Evolutionary conservation across 1,139 yeast species (phyloP).

Genomic region (Sugiyamaella grinbergsii): DNA sequence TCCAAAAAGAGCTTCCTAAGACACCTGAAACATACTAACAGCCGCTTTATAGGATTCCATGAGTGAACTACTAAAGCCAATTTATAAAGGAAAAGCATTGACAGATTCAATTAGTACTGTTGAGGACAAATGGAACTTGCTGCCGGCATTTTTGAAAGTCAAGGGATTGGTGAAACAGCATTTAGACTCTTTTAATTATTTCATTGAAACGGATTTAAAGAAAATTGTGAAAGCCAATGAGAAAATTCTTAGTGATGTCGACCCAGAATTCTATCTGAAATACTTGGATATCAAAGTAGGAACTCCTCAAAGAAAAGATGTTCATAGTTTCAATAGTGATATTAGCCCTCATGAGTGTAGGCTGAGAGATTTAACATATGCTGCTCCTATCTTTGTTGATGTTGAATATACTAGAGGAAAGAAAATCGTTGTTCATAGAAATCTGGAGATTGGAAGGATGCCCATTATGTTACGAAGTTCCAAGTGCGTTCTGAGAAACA

Average conservation of each 20-base stretch:
- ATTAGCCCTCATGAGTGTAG: slow-evolving; percentile 97
- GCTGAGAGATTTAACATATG: slow-evolving; percentile 88
- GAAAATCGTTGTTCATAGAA: slow-evolving; percentile 84
- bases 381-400: slow-evolving; percentile 96
- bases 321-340: slow-evolving; percentile 45
- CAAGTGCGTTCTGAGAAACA: slow-evolving; percentile 82
- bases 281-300: slow-evolving; percentile 90
- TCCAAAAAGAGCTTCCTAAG: background rate
- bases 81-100: slow-evolving; percentile 79
- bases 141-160: slow-evolving; percentile 93
- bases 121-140: slow-evolving; percentile 89
- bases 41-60: slow-evolving; percentile 40
- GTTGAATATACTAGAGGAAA: slow-evolving; percentile 96
- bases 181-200: slow-evolving; percentile 92
- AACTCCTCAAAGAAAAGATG: slow-evolving; percentile 56
- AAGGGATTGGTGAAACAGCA: slow-evolving; percentile 97
- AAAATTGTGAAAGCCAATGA: slow-evolving; percentile 92
- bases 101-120: slow-evolving; percentile 90
- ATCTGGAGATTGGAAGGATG: slow-evolving; percentile 95
- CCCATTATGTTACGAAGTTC: slow-evolving; percentile 95
- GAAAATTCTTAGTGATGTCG: slow-evolving; percentile 86
- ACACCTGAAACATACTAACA: no score
- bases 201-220: slow-evolving; percentile 89
- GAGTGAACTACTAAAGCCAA: slow-evolving; percentile 74
- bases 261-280: slow-evolving; percentile 92